Percentiles rank a stretch among this genome's conserved stretches.
phyloP scores from a whole-genome alignment of 192 early-diverging fungal genomes.

The Coemansia sp. region DNA sequence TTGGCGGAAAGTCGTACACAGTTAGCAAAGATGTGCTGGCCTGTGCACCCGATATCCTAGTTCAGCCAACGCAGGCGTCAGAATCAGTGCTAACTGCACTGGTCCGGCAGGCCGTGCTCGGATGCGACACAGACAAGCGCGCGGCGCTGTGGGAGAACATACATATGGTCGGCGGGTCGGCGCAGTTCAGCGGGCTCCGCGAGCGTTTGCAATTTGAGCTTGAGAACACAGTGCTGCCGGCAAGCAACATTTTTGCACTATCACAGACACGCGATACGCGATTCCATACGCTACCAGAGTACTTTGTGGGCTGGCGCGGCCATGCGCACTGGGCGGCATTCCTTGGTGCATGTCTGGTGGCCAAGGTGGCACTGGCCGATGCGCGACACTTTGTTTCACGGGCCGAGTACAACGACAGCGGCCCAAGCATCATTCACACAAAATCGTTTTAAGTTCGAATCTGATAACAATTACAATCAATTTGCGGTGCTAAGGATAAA shows the following conservation, averaged over 20 bases:
- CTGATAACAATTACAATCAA: background rate
- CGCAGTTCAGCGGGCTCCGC: slow-evolving; percentile 54
- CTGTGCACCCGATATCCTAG: slow-evolving; percentile 61
- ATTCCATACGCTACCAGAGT: slow-evolving; percentile 82
- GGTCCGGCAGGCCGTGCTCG: slow-evolving; percentile 64
- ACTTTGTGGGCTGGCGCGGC: slow-evolving; percentile 77
- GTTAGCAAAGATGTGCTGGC: slow-evolving; percentile 20
- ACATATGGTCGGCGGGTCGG: slow-evolving; percentile 80
- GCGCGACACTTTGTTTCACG: slow-evolving; percentile 70
- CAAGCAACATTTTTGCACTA: slow-evolving; percentile 83
- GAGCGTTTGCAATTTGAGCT: slow-evolving; percentile 64
- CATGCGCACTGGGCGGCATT: slow-evolving; percentile 68
- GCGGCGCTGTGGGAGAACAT: slow-evolving; percentile 82
- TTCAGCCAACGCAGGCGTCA: slow-evolving; percentile 61
- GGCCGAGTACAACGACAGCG: slow-evolving; percentile 90
- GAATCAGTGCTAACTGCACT: slow-evolving; percentile 47
- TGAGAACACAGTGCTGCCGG: slow-evolving; percentile 64
- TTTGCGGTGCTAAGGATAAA: slow-evolving; percentile 2
- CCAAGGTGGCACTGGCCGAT: slow-evolving; percentile 77
- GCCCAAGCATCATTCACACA: slow-evolving; percentile 75
- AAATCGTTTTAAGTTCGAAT: slow-evolving; percentile 48
- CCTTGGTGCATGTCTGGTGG: slow-evolving; percentile 83
- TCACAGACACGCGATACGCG: slow-evolving; percentile 81
- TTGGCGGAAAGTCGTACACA: slow-evolving; percentile 58
- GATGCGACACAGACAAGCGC: slow-evolving; percentile 74